phyloP scores from a whole-genome alignment of 495 filamentous ascomycete species.

The Pyrenopolyporus hunteri region DNA sequence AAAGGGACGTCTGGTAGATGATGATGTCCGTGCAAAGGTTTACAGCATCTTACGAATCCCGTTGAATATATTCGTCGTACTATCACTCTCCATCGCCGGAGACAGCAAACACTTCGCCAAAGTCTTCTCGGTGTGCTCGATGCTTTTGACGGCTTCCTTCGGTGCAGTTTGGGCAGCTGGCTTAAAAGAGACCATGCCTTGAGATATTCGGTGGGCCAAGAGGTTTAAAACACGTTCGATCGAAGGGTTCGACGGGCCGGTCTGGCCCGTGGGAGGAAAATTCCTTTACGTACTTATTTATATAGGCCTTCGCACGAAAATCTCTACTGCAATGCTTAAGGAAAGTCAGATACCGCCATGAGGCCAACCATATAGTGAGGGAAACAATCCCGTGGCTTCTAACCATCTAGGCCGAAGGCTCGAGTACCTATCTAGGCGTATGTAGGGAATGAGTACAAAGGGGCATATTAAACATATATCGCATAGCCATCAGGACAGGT shows the following conservation, averaged over 20 bases:
- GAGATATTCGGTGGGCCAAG: background rate
- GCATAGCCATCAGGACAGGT: no score
- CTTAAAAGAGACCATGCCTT: slow-evolving; percentile 38
- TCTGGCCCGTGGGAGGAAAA: background rate
- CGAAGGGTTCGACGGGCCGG: background rate
- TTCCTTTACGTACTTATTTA: background rate
- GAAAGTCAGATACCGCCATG: no score
- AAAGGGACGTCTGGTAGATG: slow-evolving; percentile 56
- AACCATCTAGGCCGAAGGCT: no score
- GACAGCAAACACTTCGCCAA: slow-evolving; percentile 44
- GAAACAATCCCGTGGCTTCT: no score
- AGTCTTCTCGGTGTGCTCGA: slow-evolving; percentile 48
- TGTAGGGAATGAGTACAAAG: no score
- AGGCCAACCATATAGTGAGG: no score
- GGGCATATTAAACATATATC: no score
- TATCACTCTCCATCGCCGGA: slow-evolving; percentile 51
- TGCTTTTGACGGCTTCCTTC: slow-evolving; percentile 42
- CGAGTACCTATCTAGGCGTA: no score
- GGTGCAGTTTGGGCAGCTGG: slow-evolving; percentile 39
- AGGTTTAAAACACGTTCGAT: background rate
- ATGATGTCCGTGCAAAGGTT: slow-evolving; percentile 56
- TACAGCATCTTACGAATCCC: slow-evolving; percentile 59
- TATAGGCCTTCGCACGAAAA: background rate
- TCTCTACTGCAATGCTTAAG: no score
- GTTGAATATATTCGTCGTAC: slow-evolving; percentile 61